These are phyloP conservation scores for Cydonia oblonga DNA, from an alignment of 331 rosid species.

Conservation along the genomic window DNA sequence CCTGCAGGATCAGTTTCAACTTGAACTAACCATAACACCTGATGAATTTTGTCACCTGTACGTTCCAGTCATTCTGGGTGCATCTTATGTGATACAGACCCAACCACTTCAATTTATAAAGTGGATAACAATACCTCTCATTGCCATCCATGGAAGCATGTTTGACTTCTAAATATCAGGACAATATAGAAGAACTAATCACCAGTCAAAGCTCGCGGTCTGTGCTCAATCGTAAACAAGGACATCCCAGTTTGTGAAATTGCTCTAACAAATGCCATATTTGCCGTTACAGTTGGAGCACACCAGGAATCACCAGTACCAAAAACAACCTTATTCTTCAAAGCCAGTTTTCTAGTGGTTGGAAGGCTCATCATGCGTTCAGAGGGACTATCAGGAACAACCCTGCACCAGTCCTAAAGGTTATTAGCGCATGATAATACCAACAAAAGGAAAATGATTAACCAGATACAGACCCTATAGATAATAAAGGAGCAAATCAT, in stretches of 20 bases:
- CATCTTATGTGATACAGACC: not conserved
- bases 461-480: not conserved
- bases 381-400: conserved; percentile 59
- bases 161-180: not conserved
- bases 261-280: conserved; percentile 82
- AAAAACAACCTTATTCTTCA: conserved; percentile 74
- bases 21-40: too few species aligned
- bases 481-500: not conserved
- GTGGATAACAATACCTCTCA: not conserved
- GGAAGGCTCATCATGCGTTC: conserved; percentile 71
- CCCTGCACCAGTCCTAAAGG: conserved; percentile 31
- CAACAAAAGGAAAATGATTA: not conserved
- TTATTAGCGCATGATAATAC: not conserved
- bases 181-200: conserved; percentile 28
- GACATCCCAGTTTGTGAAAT: conserved; percentile 87
- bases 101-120: not conserved
- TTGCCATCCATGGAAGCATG: conserved; percentile 7
- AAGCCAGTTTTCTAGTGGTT: conserved; percentile 67
- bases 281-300: conserved; percentile 75
- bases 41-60: too few species aligned
- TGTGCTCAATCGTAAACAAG: conserved; percentile 54
- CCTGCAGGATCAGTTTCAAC: not conserved
- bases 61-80: too few species aligned
- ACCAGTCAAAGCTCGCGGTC: conserved; percentile 76
- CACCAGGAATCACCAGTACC: conserved; percentile 78